A percentile compares a stretch with the other conserved stretches of the same genome.
These are phyloP conservation scores for Oryza meyeriana DNA, from an alignment of 176 grass and related monocot genomes.

Conservation along the genomic window DNA sequence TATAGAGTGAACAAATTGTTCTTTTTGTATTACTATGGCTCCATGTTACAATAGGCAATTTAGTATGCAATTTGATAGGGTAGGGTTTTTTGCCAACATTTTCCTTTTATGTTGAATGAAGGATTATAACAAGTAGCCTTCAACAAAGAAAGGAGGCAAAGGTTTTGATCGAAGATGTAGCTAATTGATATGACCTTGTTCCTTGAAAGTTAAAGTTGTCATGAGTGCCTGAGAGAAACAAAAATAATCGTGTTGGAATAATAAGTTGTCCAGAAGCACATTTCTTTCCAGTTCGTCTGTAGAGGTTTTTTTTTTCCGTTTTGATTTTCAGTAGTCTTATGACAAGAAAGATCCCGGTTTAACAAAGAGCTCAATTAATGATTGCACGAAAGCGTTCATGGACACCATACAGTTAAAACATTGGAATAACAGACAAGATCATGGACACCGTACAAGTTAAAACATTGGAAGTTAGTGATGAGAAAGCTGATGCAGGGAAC, in stretches of 20 bases:
- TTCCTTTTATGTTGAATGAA: slow-evolving; percentile 29
- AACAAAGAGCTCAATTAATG: not conserved
- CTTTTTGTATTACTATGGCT: slow-evolving; percentile 38
- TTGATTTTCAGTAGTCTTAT: not conserved
- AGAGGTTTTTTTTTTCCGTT: not conserved
- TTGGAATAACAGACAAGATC: not conserved
- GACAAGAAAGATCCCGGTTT: not conserved
- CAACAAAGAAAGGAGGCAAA: not conserved
- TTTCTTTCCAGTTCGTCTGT: too few species aligned
- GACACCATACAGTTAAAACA: too few species aligned
- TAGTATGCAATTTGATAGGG: slow-evolving; percentile 19
- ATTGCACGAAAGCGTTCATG: not conserved
- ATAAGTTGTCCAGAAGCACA: not conserved
- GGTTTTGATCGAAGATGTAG: slow-evolving; percentile 34
- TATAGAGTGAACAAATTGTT: slow-evolving; percentile 31
- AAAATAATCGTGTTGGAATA: not conserved
- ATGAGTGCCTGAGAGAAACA: not conserved
- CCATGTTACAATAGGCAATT: slow-evolving; percentile 26
- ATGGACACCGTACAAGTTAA: too few species aligned
- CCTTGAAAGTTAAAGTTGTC: not conserved
- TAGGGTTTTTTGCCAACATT: slow-evolving; percentile 17
- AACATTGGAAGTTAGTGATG: not conserved
- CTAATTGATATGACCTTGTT: not conserved
- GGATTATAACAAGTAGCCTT: slow-evolving; percentile 8
- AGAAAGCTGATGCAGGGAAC: not conserved